Evolutionary conservation across 495 filamentous ascomycete species (phyloP).

Genomic region (Penicillium parvum): DNA sequence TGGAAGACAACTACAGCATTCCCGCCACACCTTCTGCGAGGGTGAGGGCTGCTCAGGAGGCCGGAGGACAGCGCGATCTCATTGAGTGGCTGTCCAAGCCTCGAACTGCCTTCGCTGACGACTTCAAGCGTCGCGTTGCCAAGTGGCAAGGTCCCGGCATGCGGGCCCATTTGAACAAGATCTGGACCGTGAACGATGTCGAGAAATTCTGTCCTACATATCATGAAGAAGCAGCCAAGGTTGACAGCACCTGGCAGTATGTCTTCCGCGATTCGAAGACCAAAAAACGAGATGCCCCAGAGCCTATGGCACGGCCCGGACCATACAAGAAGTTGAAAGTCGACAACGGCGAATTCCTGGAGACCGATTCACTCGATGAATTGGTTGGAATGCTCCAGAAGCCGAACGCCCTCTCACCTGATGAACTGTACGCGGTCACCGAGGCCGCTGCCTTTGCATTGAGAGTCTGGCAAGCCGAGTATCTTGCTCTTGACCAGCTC

Average conservation of each 20-base stretch:
- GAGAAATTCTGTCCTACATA: conserved; percentile 43
- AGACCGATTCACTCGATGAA: conserved; percentile 30
- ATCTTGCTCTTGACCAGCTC: conserved; percentile 53
- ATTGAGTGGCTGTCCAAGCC: conserved; percentile 31
- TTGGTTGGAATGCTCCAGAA: conserved; percentile 35
- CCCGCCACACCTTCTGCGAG: background rate
- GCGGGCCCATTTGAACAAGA: conserved; percentile 55
- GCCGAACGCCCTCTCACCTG: conserved; percentile 31
- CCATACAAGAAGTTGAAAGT: conserved; percentile 36
- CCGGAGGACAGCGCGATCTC: conserved; percentile 9
- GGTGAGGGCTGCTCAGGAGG: background rate
- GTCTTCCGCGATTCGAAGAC: conserved; percentile 32
- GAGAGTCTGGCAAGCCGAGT: conserved; percentile 61
- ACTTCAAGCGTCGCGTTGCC: conserved; percentile 14
- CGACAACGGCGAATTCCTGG: conserved; percentile 43
- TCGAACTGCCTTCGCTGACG: conserved; percentile 18
- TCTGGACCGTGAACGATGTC: conserved; percentile 54
- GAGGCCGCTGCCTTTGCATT: conserved; percentile 51
- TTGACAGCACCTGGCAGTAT: conserved; percentile 29
- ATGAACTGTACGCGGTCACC: conserved; percentile 51
- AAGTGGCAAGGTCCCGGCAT: conserved; percentile 28
- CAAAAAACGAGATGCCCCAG: conserved; percentile 41
- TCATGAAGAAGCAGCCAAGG: conserved; percentile 22
- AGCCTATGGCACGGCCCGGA: conserved; percentile 43
- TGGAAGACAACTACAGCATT: background rate